A percentile compares a stretch with the other conserved stretches of the same genome.
Evolutionary conservation across 1,284 basidiomycete genomes (phyloP).

Genomic region (Ceratorhiza oryzae-sativae): DNA sequence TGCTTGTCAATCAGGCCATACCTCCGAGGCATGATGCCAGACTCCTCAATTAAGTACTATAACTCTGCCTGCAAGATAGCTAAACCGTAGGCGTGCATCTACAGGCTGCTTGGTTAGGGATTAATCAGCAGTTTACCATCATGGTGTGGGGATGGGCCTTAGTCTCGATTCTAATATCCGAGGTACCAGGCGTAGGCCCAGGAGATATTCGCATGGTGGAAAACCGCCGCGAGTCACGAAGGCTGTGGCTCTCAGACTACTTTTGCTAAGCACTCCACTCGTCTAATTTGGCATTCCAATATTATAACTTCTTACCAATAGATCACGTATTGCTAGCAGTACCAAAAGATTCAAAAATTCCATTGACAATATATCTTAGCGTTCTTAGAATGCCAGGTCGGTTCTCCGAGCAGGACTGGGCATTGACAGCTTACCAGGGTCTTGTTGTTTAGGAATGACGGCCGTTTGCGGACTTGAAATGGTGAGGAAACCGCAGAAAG

Average conservation of each 20-base stretch:
- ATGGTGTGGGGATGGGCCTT: conserved; percentile 26
- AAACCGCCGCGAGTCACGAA: conserved; percentile 4
- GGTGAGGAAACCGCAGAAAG: conserved; percentile 54
- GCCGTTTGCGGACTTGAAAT: conserved; percentile 52
- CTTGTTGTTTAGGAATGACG: conserved; percentile 46
- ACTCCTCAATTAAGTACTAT: conserved; percentile 5
- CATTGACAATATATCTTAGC: conserved; percentile 1
- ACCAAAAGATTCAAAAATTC: not conserved
- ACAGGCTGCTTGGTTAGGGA: not conserved
- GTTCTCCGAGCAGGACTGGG: not conserved
- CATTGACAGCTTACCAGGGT: not conserved
- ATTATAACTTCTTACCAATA: not conserved
- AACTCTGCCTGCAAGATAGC: not conserved
- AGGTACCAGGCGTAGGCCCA: conserved; percentile 1
- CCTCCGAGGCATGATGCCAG: conserved; percentile 51
- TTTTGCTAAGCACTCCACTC: no score
- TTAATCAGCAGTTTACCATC: not conserved
- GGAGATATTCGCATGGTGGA: conserved; percentile 17
- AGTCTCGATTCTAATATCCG: conserved; percentile 31
- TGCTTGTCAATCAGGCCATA: conserved; percentile 56
- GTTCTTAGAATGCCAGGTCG: conserved; percentile 21
- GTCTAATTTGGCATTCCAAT: conserved; percentile 6
- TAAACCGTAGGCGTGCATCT: conserved; percentile 16
- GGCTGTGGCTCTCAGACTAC: no score
- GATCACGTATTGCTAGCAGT: not conserved